Evolutionary conservation across 306 rosid species (phyloP).

Genomic region (Fagus crenata): DNA sequence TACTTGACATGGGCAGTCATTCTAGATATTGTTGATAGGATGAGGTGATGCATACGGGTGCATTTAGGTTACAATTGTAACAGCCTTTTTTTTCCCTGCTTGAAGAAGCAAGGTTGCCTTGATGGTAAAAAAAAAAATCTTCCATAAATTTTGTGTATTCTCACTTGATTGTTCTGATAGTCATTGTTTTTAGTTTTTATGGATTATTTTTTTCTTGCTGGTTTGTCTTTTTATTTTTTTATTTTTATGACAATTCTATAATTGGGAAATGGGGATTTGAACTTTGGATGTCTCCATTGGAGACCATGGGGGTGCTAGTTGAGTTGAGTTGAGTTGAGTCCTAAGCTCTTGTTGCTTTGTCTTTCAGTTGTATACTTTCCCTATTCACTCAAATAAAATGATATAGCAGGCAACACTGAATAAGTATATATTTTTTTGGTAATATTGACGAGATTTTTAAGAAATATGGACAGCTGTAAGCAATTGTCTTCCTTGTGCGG

Average conservation of each 20-base stretch:
- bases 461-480: too few species aligned
- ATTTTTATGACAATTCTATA: too few species aligned
- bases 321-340: too few species aligned
- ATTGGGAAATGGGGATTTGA: too few species aligned
- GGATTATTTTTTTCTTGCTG: background rate
- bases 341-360: background rate
- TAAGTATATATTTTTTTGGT: background rate
- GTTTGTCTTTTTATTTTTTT: background rate
- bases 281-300: too few species aligned
- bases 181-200: background rate
- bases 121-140: background rate
- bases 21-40: constrained; percentile 4
- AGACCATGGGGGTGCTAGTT: too few species aligned
- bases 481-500: too few species aligned
- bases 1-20: background rate
- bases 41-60: background rate
- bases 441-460: too few species aligned
- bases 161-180: background rate
- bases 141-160: background rate
- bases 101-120: background rate
- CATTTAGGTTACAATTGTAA: background rate
- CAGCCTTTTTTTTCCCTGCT: background rate
- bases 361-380: background rate
- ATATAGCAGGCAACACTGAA: background rate
- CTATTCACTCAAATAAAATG: background rate